Percentiles rank a stretch among this genome's conserved stretches.
phyloP scores from a whole-genome alignment of 1,284 basidiomycete genomes.

The Naganishia liquefaciens region DNA sequence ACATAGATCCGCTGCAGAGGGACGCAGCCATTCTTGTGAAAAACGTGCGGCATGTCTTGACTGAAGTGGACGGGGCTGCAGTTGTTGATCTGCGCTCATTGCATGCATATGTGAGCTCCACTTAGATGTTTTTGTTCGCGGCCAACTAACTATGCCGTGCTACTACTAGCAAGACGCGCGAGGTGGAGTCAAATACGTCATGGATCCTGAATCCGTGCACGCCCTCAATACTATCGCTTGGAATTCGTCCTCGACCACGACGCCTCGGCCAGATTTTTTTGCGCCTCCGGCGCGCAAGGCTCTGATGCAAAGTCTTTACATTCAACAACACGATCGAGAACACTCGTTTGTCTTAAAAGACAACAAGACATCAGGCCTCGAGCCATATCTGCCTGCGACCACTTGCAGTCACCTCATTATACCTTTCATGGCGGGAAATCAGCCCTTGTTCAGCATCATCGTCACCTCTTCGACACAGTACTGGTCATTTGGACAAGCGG shows the following conservation, averaged over 20 bases:
- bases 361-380: conserved; percentile 35
- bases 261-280: not conserved
- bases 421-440: conserved; percentile 37
- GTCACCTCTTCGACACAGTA: conserved; percentile 30
- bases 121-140: not conserved
- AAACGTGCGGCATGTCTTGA: not conserved
- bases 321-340: conserved; percentile 6
- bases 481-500: conserved; percentile 31
- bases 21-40: conserved; percentile 6
- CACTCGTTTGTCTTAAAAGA: conserved; percentile 2
- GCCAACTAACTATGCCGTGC: no score
- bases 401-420: conserved; percentile 36
- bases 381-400: conserved; percentile 30
- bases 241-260: not conserved
- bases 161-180: not conserved
- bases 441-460: conserved; percentile 40
- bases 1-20: conserved; percentile 4
- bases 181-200: conserved; percentile 8
- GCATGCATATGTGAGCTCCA: conserved; percentile 1
- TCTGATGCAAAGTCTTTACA: conserved; percentile 8
- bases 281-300: conserved; percentile 8
- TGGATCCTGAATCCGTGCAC: conserved; percentile 19
- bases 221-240: conserved; percentile 11
- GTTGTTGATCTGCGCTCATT: conserved; percentile 9
- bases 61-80: conserved; percentile 3